A percentile compares a stretch with the other conserved stretches of the same genome.
Evolutionary conservation across 768 basidiomycete species (phyloP).

Genomic region (Hygrophorus pudorinus): DNA sequence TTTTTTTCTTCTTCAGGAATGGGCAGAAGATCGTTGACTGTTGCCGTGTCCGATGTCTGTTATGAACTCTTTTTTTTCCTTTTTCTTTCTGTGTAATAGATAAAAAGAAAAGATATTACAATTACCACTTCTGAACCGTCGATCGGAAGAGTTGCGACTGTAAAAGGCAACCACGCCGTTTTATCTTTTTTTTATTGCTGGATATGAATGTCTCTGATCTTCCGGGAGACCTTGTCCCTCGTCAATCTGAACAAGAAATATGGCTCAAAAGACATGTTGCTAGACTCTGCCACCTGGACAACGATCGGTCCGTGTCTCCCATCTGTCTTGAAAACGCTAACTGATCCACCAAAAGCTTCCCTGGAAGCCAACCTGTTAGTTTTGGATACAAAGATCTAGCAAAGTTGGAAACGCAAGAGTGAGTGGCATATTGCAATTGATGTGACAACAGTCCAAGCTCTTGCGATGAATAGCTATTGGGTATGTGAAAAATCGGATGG

Average conservation of each 20-base stretch:
- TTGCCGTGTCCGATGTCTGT: slow-evolving; percentile 6
- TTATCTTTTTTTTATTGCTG: slow-evolving; percentile 10
- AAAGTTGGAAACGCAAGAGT: slow-evolving; percentile 82
- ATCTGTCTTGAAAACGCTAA: neutral
- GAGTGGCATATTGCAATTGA: slow-evolving; percentile 16
- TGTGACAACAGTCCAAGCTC: neutral
- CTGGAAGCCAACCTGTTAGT: slow-evolving; percentile 93
- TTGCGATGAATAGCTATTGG: slow-evolving; percentile 65
- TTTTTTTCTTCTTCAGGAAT: slow-evolving; percentile 48
- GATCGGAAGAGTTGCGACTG: no score
- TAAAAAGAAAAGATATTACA: neutral
- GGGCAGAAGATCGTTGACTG: slow-evolving; percentile 82
- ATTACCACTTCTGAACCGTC: neutral
- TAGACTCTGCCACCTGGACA: slow-evolving; percentile 51
- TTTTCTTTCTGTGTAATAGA: slow-evolving; percentile 10
- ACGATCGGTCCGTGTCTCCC: slow-evolving; percentile 42
- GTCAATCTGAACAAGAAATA: slow-evolving; percentile 46
- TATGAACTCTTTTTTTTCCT: slow-evolving; percentile 10
- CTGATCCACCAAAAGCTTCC: slow-evolving; percentile 50
- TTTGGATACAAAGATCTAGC: slow-evolving; percentile 63
- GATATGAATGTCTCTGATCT: slow-evolving; percentile 51
- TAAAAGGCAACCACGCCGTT: neutral
- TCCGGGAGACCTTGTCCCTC: slow-evolving; percentile 50
- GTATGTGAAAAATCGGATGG: slow-evolving; percentile 99
- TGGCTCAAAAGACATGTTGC: slow-evolving; percentile 62